phyloP scores from a whole-genome alignment of 202 grass and related monocot genomes.

The Panicum virgatum region DNA sequence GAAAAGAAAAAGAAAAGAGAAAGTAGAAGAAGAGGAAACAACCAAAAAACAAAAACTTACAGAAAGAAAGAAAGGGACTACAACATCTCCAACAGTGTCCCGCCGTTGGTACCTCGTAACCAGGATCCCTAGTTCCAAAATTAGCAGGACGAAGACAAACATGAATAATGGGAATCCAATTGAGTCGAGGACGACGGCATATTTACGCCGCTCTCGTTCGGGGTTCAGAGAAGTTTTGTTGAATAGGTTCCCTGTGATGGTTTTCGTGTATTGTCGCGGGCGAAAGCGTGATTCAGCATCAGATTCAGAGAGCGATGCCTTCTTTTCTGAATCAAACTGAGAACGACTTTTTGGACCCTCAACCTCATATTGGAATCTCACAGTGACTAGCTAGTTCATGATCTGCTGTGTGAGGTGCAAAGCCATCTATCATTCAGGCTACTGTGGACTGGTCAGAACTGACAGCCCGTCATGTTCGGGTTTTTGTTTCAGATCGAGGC shows the following conservation, averaged over 20 bases:
- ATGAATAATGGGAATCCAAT: not conserved
- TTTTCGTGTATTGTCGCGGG: not conserved
- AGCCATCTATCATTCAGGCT: not conserved
- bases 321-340: not conserved
- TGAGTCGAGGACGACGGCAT: not conserved
- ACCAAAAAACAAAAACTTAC: too few species aligned
- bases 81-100: not conserved
- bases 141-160: not conserved
- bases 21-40: too few species aligned
- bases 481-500: not conserved
- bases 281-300: slow-evolving; percentile 16
- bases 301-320: not conserved
- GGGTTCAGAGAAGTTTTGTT: not conserved
- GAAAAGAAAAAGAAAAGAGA: too few species aligned
- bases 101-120: not conserved
- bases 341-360: not conserved
- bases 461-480: not conserved
- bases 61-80: too few species aligned
- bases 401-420: not conserved
- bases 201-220: not conserved
- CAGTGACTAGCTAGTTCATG: not conserved
- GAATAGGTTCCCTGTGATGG: not conserved
- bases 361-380: not conserved
- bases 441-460: not conserved
- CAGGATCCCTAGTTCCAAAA: not conserved